A percentile compares a stretch with the other conserved stretches of the same genome.
phyloP scores from a whole-genome alignment of 2,329 filamentous ascomycete species.

The Penicillium verrucosum region DNA sequence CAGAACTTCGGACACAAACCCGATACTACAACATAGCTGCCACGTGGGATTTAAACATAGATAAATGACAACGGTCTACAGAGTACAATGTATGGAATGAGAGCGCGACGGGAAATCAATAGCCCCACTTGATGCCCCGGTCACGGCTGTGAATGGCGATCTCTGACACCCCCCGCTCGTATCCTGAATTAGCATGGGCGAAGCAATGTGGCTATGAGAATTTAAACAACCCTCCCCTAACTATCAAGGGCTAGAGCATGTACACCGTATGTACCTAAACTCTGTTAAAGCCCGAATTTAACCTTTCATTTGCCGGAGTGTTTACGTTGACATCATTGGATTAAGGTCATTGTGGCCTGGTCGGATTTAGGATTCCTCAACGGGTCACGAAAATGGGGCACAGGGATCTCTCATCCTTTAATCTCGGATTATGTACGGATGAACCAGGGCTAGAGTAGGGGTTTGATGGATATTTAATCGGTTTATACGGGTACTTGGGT shows the following conservation, averaged over 20 bases:
- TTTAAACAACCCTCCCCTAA: background rate
- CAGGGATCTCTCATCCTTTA: background rate
- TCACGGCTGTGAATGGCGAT: background rate
- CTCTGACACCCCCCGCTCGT: background rate
- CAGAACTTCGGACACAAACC: background rate
- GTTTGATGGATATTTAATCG: background rate
- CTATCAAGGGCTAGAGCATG: background rate
- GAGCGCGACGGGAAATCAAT: background rate
- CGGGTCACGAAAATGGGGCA: background rate
- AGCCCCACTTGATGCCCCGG: background rate
- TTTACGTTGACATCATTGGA: background rate
- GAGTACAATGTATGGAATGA: too few species aligned
- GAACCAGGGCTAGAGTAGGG: too few species aligned
- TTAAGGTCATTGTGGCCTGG: background rate
- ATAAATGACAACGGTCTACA: background rate
- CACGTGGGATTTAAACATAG: background rate
- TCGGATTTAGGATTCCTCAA: too few species aligned
- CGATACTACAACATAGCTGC: background rate
- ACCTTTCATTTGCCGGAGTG: background rate
- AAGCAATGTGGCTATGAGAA: background rate
- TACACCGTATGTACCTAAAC: too few species aligned
- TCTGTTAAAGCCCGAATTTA: background rate
- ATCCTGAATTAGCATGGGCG: conserved; percentile 1
- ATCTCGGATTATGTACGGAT: background rate
- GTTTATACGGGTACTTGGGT: background rate